Conservation (phyloP, 768 basidiomycete species). For the Candolleomyces aberdarensis region DNA sequence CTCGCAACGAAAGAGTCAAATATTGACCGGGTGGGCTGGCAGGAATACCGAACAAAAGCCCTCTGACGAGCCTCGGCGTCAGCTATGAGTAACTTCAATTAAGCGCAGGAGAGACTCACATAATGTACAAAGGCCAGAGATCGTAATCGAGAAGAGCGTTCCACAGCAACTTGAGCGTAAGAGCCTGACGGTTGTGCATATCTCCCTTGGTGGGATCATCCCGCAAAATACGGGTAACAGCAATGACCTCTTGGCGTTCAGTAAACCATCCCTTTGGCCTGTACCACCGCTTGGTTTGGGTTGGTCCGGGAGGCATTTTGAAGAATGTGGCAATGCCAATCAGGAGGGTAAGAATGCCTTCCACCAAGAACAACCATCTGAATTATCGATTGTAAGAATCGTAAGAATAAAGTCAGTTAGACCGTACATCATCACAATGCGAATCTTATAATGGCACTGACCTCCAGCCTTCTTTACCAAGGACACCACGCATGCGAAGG, state of each 20-base stretch:
- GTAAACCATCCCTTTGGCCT: slow-evolving; percentile 63
- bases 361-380: slow-evolving; percentile 40
- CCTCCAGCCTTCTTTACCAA: slow-evolving; percentile 52
- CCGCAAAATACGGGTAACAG: slow-evolving; percentile 55
- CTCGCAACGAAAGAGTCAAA: slow-evolving; percentile 54
- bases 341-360: slow-evolving; percentile 40
- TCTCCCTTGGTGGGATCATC: slow-evolving; percentile 66
- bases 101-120: slow-evolving; percentile 25
- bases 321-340: slow-evolving; percentile 56
- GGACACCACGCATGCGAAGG: slow-evolving; percentile 53
- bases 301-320: slow-evolving; percentile 58
- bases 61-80: slow-evolving; percentile 25
- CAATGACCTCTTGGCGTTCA: slow-evolving; percentile 57
- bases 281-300: slow-evolving; percentile 55
- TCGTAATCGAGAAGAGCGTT: slow-evolving; percentile 57
- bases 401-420: too few relatives aligned
- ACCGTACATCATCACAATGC: too few relatives aligned
- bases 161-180: slow-evolving; percentile 49
- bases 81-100: neutral
- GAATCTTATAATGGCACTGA: slow-evolving; percentile 10
- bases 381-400: too few relatives aligned
- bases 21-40: slow-evolving; percentile 48
- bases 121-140: slow-evolving; percentile 63
- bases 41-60: slow-evolving; percentile 53
- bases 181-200: slow-evolving; percentile 69